These are phyloP conservation scores for Ophiocordyceps polyrhachis-furcata DNA, from an alignment of 2,329 filamentous ascomycete genomes.

Conservation along the genomic window DNA sequence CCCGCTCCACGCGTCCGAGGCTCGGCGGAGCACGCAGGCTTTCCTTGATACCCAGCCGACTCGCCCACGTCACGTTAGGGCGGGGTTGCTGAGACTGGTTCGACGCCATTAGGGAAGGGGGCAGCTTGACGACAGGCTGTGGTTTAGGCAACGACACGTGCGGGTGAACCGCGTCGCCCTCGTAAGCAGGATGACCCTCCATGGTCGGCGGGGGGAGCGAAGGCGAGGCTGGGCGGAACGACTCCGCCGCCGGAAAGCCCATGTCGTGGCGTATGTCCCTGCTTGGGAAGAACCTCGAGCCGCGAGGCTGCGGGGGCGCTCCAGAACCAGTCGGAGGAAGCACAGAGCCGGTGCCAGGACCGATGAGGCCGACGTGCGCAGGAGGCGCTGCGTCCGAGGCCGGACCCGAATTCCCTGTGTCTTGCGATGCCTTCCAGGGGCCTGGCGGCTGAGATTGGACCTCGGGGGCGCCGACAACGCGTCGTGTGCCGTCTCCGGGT, in stretches of 20 bases:
- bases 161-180: conserved; percentile 44
- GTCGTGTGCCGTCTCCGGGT: conserved; percentile 18
- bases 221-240: conserved; percentile 34
- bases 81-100: conserved; percentile 8
- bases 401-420: conserved; percentile 4
- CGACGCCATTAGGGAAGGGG: conserved; percentile 27
- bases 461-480: conserved; percentile 8
- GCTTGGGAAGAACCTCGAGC: conserved; percentile 44
- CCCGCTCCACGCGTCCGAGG: conserved; percentile 14
- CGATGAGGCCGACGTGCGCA: conserved; percentile 11
- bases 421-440: conserved; percentile 14
- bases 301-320: conserved; percentile 25
- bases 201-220: conserved; percentile 56
- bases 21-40: conserved; percentile 7
- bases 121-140: conserved; percentile 64
- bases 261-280: conserved; percentile 28
- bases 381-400: conserved; percentile 8
- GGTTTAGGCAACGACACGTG: conserved; percentile 52
- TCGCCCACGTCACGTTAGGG: conserved; percentile 16
- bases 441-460: conserved; percentile 10
- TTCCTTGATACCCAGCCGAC: conserved; percentile 15
- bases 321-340: conserved; percentile 11
- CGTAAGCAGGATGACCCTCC: conserved; percentile 53
- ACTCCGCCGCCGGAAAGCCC: conserved; percentile 15
- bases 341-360: conserved; percentile 8